Evolutionary conservation across 2,329 filamentous ascomycete genomes (phyloP).

Genomic region (Botrytis squamosa): DNA sequence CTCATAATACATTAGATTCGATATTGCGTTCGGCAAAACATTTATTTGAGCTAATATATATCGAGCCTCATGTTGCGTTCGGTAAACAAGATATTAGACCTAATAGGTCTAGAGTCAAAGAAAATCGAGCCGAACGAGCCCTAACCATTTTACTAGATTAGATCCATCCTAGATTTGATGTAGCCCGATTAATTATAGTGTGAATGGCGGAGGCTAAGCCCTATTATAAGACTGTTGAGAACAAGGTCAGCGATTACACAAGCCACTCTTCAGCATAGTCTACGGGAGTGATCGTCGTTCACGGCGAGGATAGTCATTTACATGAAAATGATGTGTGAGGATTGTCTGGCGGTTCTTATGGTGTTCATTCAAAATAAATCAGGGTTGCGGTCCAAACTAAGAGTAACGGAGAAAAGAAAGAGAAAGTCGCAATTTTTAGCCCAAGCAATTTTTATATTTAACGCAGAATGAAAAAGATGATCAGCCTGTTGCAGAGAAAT

Average conservation of each 20-base stretch:
- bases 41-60: no score
- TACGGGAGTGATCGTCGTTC: neutral
- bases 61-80: no score
- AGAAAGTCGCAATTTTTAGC: neutral
- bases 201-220: neutral
- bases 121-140: no score
- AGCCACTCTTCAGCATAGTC: neutral
- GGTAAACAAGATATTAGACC: no score
- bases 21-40: no score
- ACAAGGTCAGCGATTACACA: neutral
- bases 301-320: neutral
- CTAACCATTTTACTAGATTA: no score
- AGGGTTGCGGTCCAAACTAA: neutral
- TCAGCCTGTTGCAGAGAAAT: neutral
- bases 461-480: neutral
- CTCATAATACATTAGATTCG: no score
- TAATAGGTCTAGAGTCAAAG: no score
- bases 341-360: neutral
- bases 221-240: neutral
- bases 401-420: neutral
- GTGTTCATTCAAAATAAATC: neutral
- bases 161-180: neutral
- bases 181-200: neutral
- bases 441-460: neutral
- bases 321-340: neutral